Conservation (phyloP, 441 rosid species). For the Adansonia gregorii region DNA sequence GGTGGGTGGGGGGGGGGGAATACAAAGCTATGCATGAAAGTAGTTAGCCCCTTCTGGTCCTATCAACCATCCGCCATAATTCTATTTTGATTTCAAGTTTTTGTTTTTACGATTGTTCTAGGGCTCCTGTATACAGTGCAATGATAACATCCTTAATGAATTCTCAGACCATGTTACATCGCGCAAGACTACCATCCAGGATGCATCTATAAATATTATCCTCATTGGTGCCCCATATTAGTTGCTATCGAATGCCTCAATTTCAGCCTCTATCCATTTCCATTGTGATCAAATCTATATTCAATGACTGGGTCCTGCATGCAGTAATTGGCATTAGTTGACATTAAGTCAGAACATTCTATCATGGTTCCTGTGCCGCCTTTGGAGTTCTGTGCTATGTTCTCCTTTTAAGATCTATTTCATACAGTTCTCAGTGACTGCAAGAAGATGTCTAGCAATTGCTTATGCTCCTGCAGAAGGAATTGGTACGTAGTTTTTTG, state of each 20-base stretch:
- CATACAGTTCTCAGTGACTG: neutral
- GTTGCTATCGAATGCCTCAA: neutral
- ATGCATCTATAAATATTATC: neutral
- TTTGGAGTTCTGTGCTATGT: neutral
- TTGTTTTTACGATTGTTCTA: neutral
- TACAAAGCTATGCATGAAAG: neutral
- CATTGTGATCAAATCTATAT: neutral
- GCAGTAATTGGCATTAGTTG: neutral
- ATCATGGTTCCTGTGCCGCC: neutral
- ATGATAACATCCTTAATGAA: neutral
- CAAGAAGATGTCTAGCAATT: constrained; percentile 8
- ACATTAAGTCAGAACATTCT: neutral
- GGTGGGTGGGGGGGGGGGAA: neutral
- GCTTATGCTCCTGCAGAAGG: neutral
- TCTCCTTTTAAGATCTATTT: neutral
- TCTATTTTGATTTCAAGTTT: neutral
- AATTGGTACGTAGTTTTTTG: neutral
- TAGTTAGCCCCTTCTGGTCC: neutral
- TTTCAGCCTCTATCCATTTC: neutral
- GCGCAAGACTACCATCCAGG: neutral
- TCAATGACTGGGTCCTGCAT: neutral
- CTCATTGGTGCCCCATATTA: neutral
- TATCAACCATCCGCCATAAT: too few relatives aligned
- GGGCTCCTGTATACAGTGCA: neutral
- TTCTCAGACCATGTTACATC: neutral